Evolutionary conservation across 169 alveolate species (phyloP).

Genomic region (Sarcocystis neurona): DNA sequence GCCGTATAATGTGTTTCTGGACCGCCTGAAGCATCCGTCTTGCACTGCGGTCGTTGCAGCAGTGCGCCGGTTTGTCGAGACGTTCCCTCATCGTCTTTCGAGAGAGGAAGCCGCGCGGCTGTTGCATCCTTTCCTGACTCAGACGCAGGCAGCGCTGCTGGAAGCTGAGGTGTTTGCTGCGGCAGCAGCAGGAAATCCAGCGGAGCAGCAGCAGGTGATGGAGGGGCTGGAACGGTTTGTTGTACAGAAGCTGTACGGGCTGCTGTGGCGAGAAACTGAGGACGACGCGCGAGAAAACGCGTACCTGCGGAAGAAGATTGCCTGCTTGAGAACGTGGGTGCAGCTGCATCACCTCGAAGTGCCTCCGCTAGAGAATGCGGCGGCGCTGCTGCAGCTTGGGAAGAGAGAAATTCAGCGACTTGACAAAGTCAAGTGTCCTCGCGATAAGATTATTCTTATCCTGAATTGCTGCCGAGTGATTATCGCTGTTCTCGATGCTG

Average conservation of each 20-base stretch:
- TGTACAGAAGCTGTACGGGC: slow-evolving; percentile 43
- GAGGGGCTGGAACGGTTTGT: slow-evolving; percentile 57
- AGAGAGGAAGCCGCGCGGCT: slow-evolving; percentile 45
- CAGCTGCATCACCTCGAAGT: slow-evolving; percentile 54
- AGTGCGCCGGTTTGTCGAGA: slow-evolving; percentile 53
- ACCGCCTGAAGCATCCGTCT: slow-evolving; percentile 57
- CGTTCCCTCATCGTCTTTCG: slow-evolving; percentile 15
- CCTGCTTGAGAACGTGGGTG: slow-evolving; percentile 43
- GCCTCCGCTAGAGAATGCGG: slow-evolving; percentile 9
- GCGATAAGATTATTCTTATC: slow-evolving; percentile 22
- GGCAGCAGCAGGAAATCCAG: not conserved
- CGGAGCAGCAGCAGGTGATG: slow-evolving; percentile 47
- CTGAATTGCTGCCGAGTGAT: slow-evolving; percentile 28
- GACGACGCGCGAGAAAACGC: slow-evolving; percentile 10
- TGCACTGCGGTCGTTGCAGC: slow-evolving; percentile 39
- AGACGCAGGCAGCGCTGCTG: slow-evolving; percentile 30
- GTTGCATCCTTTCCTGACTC: slow-evolving; percentile 40
- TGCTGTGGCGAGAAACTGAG: slow-evolving; percentile 23
- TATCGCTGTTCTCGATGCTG: slow-evolving; percentile 11
- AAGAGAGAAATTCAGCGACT: slow-evolving; percentile 10
- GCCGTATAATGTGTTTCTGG: slow-evolving; percentile 60
- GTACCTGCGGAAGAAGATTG: slow-evolving; percentile 1
- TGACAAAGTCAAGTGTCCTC: slow-evolving; percentile 32
- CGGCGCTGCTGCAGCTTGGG: slow-evolving; percentile 34
- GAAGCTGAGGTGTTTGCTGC: slow-evolving; percentile 21